These are phyloP conservation scores for Camelina laxa DNA, from an alignment of 345 rosid genomes.

Conservation along the genomic window DNA sequence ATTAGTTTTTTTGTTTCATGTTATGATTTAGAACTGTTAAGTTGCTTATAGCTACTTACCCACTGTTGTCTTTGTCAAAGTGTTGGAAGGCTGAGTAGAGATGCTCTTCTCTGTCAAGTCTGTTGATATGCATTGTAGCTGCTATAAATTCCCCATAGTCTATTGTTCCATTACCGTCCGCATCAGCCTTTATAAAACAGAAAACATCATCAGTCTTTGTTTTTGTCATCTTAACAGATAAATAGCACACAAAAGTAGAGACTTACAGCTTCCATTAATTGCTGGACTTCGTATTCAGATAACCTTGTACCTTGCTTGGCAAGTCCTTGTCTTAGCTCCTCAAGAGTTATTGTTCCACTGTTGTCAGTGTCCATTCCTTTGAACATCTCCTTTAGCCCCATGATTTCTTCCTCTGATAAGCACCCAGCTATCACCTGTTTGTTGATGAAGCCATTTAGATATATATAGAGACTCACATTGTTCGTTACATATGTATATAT, in stretches of 20 bases:
- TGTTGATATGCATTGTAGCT: conserved; percentile 81
- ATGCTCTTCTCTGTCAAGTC: conserved; percentile 81
- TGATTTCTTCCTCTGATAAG: conserved; percentile 95
- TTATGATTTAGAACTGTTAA: conserved; percentile 7
- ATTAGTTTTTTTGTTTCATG: conserved; percentile 19
- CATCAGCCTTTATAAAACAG: conserved; percentile 68
- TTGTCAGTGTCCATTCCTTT: conserved; percentile 82
- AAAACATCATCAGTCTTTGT: neutral
- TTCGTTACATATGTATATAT: neutral
- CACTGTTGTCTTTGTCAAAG: conserved; percentile 85
- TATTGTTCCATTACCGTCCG: conserved; percentile 81
- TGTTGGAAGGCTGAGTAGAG: conserved; percentile 82
- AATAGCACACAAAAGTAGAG: neutral
- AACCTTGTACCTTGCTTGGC: conserved; percentile 91
- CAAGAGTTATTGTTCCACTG: conserved; percentile 94
- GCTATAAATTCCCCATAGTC: conserved; percentile 83
- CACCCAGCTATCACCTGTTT: conserved; percentile 92
- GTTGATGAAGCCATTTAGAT: conserved; percentile 18
- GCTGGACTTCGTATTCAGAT: conserved; percentile 83
- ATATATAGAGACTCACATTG: neutral
- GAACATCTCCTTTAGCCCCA: conserved; percentile 97
- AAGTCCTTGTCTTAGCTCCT: conserved; percentile 89
- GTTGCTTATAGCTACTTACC: conserved; percentile 46
- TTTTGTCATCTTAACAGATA: neutral
- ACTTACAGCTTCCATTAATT: conserved; percentile 95